Evolutionary conservation across 345 rosid species (phyloP).

Genomic region (Barbarea vulgaris): DNA sequence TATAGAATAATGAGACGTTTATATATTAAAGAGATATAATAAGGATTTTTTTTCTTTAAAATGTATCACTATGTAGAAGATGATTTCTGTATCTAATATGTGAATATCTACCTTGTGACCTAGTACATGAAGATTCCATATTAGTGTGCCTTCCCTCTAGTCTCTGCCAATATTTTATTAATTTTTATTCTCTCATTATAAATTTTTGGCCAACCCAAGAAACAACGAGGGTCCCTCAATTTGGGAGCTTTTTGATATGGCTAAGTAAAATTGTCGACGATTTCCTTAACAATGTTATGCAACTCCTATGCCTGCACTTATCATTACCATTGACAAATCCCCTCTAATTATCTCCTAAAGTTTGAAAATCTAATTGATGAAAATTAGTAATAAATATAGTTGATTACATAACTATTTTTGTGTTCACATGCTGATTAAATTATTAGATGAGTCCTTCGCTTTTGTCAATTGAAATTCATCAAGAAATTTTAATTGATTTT

Average conservation of each 20-base stretch:
- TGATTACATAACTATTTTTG: background rate
- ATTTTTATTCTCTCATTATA: background rate
- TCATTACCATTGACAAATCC: constrained; percentile 41
- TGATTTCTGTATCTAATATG: background rate
- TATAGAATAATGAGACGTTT: background rate
- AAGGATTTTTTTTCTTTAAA: no score
- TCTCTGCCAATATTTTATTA: background rate
- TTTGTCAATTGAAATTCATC: background rate
- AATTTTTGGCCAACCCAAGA: constrained; percentile 30
- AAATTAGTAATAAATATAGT: background rate
- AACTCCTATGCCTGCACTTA: constrained; percentile 34
- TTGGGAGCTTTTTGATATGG: constrained; percentile 45
- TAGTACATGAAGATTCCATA: constrained; percentile 33
- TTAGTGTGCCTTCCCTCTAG: constrained; percentile 12
- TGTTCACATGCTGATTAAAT: background rate
- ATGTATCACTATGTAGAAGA: no score
- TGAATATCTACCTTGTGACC: background rate
- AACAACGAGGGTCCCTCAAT: constrained; percentile 35
- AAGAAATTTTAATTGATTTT: background rate
- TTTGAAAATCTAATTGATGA: background rate
- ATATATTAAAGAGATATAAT: no score
- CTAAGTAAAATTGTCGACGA: constrained; percentile 46
- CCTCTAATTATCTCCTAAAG: constrained; percentile 5
- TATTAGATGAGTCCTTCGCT: constrained; percentile 5
- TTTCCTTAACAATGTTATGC: constrained; percentile 43